phyloP scores from a whole-genome alignment of 129 eudicot species.

The Oenanthe sinensis region DNA sequence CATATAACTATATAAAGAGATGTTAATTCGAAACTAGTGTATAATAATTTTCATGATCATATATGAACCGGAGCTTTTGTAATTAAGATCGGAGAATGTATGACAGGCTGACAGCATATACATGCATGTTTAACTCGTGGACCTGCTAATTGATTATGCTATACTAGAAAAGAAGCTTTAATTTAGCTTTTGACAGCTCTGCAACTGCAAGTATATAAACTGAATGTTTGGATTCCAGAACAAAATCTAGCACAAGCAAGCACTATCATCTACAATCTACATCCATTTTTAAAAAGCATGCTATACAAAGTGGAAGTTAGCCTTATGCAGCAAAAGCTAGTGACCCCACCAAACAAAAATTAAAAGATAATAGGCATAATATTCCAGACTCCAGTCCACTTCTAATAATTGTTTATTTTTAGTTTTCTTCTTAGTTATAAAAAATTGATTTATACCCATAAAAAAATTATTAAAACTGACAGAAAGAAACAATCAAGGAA shows the following conservation, averaged over 20 bases:
- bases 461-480: no score
- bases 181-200: constrained; percentile 46
- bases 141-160: constrained; percentile 22
- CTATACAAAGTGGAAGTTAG: constrained; percentile 57
- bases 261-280: constrained; percentile 14
- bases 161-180: constrained; percentile 15
- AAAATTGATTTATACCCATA: no score
- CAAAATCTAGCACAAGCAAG: constrained; percentile 40
- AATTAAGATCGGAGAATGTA: constrained; percentile 28
- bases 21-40: background rate
- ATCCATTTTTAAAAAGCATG: constrained; percentile 25
- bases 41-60: no score
- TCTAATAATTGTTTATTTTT: background rate
- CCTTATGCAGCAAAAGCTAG: constrained; percentile 36
- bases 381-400: background rate
- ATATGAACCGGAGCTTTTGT: background rate
- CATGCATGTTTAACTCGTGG: constrained; percentile 7
- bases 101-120: constrained; percentile 33
- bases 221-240: constrained; percentile 48
- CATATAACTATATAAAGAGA: no score
- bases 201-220: constrained; percentile 11
- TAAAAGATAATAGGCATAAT: background rate
- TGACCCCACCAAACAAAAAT: constrained; percentile 19
- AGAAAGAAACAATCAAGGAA: no score
- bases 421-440: background rate